A percentile compares a stretch with the other conserved stretches of the same genome.
Conservation (phyloP, 768 basidiomycete species). For the Hygrophorus pudorinus region DNA sequence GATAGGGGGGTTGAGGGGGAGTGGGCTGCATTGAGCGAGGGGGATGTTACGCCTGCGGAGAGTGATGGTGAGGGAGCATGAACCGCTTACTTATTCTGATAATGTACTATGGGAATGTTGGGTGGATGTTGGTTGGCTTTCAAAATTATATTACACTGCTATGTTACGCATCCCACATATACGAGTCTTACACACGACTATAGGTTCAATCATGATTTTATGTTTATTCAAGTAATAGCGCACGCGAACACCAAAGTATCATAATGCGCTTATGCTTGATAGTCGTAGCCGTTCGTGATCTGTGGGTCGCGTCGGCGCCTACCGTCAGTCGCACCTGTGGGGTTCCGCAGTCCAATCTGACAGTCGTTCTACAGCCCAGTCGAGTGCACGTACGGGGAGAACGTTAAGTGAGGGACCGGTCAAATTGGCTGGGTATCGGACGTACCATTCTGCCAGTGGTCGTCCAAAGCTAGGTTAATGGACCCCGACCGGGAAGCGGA, state of each 20-base stretch:
- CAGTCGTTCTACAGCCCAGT: slow-evolving; percentile 70
- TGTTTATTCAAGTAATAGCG: no score
- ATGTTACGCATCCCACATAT: no score
- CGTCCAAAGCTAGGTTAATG: slow-evolving; percentile 71
- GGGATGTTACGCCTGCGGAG: slow-evolving; percentile 31
- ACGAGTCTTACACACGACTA: no score
- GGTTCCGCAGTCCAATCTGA: slow-evolving; percentile 89
- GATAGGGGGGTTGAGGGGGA: slow-evolving; percentile 43
- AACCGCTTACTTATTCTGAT: no score
- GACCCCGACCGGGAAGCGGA: slow-evolving; percentile 57
- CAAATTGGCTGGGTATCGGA: slow-evolving; percentile 6
- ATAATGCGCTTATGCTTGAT: slow-evolving; percentile 6
- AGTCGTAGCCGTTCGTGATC: no score
- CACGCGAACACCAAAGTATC: no score
- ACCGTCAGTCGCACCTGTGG: slow-evolving; percentile 40
- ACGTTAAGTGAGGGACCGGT: slow-evolving; percentile 1
- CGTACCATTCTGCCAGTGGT: slow-evolving; percentile 45
- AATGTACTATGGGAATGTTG: no score
- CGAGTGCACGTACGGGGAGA: slow-evolving; percentile 38
- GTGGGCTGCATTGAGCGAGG: slow-evolving; percentile 63
- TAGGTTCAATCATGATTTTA: no score
- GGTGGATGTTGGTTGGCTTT: no score
- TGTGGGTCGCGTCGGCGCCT: slow-evolving; percentile 32
- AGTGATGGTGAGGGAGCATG: no score
- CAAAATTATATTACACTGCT: no score